Conservation (phyloP, 2,329 filamentous ascomycete genomes). For the Diaporthe caulivora region DNA sequence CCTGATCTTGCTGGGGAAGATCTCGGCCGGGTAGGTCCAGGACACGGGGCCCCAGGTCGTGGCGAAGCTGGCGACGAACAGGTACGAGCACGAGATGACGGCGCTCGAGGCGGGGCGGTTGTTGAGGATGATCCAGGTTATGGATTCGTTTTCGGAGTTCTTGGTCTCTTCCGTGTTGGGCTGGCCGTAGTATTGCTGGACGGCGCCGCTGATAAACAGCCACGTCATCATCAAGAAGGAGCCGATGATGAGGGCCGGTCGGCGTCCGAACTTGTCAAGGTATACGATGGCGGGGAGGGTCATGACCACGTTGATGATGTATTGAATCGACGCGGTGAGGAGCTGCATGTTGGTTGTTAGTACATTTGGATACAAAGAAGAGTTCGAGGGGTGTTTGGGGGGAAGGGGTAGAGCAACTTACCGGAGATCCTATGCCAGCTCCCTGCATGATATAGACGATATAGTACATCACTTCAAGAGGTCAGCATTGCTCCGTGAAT, state of each 20-base stretch:
- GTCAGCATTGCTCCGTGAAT: neutral
- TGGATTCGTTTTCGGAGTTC: slow-evolving; percentile 53
- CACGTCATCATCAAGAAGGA: slow-evolving; percentile 71
- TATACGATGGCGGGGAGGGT: slow-evolving; percentile 72
- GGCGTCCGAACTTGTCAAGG: slow-evolving; percentile 70
- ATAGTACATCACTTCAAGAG: slow-evolving; percentile 53
- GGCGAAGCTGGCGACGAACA: slow-evolving; percentile 79
- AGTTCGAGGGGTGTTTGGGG: neutral
- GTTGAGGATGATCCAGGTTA: slow-evolving; percentile 69
- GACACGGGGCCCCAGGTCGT: slow-evolving; percentile 63
- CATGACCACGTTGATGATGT: slow-evolving; percentile 72
- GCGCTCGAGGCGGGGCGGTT: slow-evolving; percentile 68
- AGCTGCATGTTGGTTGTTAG: slow-evolving; percentile 46
- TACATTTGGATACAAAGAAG: neutral
- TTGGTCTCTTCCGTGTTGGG: slow-evolving; percentile 52
- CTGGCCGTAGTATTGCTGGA: slow-evolving; percentile 71
- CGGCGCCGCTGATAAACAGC: slow-evolving; percentile 71
- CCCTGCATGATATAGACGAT: slow-evolving; percentile 72
- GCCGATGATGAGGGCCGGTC: slow-evolving; percentile 66
- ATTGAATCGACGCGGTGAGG: slow-evolving; percentile 72
- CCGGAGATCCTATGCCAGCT: slow-evolving; percentile 65
- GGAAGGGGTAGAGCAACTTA: neutral
- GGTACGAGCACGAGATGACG: slow-evolving; percentile 78
- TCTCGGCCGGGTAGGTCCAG: slow-evolving; percentile 63
- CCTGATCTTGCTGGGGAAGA: slow-evolving; percentile 56